phyloP scores from a whole-genome alignment of 352 stramenopile species.

The Aphanomyces stellatus region DNA sequence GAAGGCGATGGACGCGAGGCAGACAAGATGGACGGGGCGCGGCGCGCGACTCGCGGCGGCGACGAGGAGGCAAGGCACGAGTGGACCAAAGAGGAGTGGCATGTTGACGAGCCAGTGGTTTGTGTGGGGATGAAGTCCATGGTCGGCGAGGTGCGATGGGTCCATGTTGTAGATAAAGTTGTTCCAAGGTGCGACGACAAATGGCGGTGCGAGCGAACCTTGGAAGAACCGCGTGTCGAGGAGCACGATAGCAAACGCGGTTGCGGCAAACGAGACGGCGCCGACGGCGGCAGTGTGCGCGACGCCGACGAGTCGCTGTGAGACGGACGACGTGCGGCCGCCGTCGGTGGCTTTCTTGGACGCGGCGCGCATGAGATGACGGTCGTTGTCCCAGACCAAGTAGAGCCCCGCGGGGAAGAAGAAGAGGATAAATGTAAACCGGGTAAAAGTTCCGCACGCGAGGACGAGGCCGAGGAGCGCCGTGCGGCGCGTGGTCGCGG shows the following conservation, averaged over 20 bases:
- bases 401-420: conserved; percentile 65
- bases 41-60: conserved; percentile 20
- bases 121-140: conserved; percentile 84
- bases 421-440: conserved; percentile 79
- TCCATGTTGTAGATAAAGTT: conserved; percentile 91
- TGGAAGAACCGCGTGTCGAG: conserved; percentile 59
- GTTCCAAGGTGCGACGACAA: conserved; percentile 66
- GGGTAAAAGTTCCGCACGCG: conserved; percentile 61
- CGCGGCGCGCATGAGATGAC: conserved; percentile 22
- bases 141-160: conserved; percentile 79
- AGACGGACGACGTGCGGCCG: not conserved
- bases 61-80: conserved; percentile 54
- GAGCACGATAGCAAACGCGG: conserved; percentile 27
- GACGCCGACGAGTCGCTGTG: conserved; percentile 24
- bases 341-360: conserved; percentile 26
- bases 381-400: conserved; percentile 49
- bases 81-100: conserved; percentile 87
- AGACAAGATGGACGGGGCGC: conserved; percentile 22
- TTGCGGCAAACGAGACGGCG: conserved; percentile 35
- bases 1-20: conserved; percentile 38
- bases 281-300: conserved; percentile 34
- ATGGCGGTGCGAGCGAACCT: conserved; percentile 17
- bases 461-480: conserved; percentile 53
- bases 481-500: conserved; percentile 34
- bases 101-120: conserved; percentile 88